Base-by-base conservation (phyloP, 2,329 filamentous ascomycete genomes). In the Nemania bipapillata region DNA sequence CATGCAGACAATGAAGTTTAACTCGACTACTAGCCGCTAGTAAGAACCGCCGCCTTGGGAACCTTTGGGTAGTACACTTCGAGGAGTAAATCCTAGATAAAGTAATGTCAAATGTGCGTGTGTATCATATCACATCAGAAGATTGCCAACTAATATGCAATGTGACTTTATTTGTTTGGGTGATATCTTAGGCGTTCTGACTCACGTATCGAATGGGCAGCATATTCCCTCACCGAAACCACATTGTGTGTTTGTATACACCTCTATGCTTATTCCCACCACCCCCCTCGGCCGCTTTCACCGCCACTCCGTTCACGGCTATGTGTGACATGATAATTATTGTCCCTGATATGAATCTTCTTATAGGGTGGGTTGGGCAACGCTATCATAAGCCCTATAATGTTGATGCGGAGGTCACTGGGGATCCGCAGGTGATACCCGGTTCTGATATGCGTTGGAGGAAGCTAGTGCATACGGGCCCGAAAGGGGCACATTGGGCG, bases 361-460 rank as follows among this genome's bases (percentile, higher is more conserved):
- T 1, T 30, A 52, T 52, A 30, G 24, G 24, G 49, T 9, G 49
- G 49, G 24, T 28, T 26, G 28, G 49, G 11, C 28, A 6, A 52
- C 22, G 28, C 11, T 52, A 30, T 20, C 20, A 28, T 28, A 52
- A n/a, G 22, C 49, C 24, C 24, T 52, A 52, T 52, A 24, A 12
- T 52, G 49, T 17, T 52, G 49, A 11, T 52, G 26, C 24, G 49
- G 49, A 52, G 26, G 12, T 6, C 24, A 52, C 11, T 52, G 49
- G 26, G 49, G 22, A 52, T 52, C 49, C 26, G 49, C 49, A 52
- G 49, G 20, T 30, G 26, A 30, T 52, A 30, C 26, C 28, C 22
- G 22, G n/a, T 52, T 52, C 49, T 28, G 49, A 28, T 52, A 24
- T 52, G 49, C 28, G 49, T 52, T 52, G 49, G 49, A 52, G 49